Conservation (phyloP, 106 monocot species). For the Apostasia ramifera region DNA sequence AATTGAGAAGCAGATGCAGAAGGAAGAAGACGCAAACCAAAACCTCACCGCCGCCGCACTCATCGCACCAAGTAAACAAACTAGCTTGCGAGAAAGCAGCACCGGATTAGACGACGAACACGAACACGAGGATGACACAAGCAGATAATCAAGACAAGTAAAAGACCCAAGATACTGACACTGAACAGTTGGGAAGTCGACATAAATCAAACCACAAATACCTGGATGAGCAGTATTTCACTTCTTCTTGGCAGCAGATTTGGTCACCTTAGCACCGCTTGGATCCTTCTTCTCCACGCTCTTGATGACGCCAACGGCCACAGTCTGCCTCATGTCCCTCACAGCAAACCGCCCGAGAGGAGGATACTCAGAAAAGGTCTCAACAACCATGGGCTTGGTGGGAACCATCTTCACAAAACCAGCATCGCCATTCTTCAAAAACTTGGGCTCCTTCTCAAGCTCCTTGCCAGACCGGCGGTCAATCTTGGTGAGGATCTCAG, state of each 20-base stretch:
- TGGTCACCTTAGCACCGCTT: conserved; percentile 58
- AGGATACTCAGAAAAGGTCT: conserved; percentile 63
- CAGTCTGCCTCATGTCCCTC: conserved; percentile 70
- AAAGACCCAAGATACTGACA: background rate
- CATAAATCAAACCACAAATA: background rate
- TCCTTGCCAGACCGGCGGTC: conserved; percentile 41
- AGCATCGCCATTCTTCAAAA: conserved; percentile 65
- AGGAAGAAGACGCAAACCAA: no score
- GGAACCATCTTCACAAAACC: conserved; percentile 69
- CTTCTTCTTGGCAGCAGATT: conserved; percentile 60
- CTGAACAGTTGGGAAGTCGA: background rate
- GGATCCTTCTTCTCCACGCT: conserved; percentile 74
- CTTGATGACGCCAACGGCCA: conserved; percentile 70
- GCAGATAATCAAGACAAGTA: background rate
- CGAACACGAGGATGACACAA: background rate
- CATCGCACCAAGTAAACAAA: no score
- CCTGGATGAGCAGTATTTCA: conserved; percentile 2
- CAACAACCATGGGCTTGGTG: conserved; percentile 72
- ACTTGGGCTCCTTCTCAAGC: conserved; percentile 57
- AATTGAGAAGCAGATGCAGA: no score
- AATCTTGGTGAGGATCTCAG: conserved; percentile 41
- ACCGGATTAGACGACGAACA: no score
- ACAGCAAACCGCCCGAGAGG: conserved; percentile 67
- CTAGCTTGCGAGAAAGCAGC: no score
- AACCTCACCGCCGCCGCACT: no score